phyloP scores from a whole-genome alignment of 1,139 yeast species.

The Yamadazyma blattariae region DNA sequence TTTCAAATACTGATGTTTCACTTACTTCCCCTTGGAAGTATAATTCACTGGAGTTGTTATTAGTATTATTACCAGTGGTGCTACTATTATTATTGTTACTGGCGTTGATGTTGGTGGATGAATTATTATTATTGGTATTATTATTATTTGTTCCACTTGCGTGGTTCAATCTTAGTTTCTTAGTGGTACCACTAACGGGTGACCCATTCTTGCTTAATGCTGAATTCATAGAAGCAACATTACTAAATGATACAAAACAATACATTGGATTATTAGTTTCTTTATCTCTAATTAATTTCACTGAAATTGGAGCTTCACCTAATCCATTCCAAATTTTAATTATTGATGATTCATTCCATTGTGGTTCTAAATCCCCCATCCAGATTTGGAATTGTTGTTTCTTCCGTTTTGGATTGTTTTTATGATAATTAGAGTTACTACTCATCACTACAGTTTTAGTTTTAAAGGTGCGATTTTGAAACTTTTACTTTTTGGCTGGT shows the following conservation, averaged over 20 bases:
- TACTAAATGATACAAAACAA: conserved; percentile 81
- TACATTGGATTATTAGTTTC: conserved; percentile 36
- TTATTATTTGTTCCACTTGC: conserved; percentile 55
- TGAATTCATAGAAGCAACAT: conserved; percentile 61
- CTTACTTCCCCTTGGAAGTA: conserved; percentile 89
- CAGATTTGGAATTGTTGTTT: conserved; percentile 44
- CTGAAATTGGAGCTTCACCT: conserved; percentile 35
- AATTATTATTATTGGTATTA: conserved; percentile 9
- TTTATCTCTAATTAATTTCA: conserved; percentile 40
- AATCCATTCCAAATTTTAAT: conserved; percentile 59
- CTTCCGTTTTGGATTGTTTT: neutral
- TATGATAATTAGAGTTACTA: neutral
- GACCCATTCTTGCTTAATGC: conserved; percentile 72
- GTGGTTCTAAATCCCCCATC: conserved; percentile 95
- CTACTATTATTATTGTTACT: no score
- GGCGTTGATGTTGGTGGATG: conserved; percentile 14
- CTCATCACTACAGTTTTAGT: neutral
- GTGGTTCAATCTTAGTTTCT: conserved; percentile 76
- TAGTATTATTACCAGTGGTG: neutral
- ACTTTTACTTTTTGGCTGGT: neutral
- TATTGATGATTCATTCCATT: conserved; percentile 74
- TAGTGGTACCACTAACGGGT: conserved; percentile 56
- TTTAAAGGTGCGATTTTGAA: no score
- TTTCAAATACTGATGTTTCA: conserved; percentile 64
- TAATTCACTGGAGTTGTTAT: conserved; percentile 44